Base-by-base conservation (phyloP, 2,329 filamentous ascomycete species). In the Colletotrichum limetticola region DNA sequence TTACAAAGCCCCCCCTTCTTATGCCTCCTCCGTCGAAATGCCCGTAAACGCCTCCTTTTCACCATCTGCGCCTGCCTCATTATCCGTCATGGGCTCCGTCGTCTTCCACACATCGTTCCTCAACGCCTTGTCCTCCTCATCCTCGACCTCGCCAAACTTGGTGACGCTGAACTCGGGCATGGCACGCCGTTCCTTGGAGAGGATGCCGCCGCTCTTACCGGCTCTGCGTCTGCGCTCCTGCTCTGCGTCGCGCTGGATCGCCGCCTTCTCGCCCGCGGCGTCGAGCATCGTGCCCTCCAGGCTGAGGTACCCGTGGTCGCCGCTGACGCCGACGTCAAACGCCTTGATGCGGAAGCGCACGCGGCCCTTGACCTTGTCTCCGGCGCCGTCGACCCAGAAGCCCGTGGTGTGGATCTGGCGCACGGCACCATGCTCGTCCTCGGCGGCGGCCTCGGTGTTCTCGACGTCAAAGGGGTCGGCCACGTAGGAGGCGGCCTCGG, bases 271-370 rank as follows among this genome's bases (percentile, higher is more conserved):
- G 28, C 91, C 92, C 24, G 90, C 89, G 56, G 89, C 89, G 59
- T 88, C 86, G 62, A 98, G 84, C 89, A 98, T 92, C n/a, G 94
- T 97, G 30, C 95, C 96, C 80, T 97, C 93, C 74, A 98, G 92
- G 76, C 93, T 95, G 74, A 98, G 83, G 80, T 96, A 97, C 12
- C 93, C 94, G 73, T 92, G 92, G 76, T 92, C 91, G 65, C 91
- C 91, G 75, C 93, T 94, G 59, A 91, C 89, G 32, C 92, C 93
- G 1, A 94, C 92, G 77, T 98, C 95, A 75, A 97, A 94, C 80
- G 97, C 94, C 76, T 92, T 91, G 79, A 98, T 94, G 75, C 91
- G 89, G 83, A 98, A 97, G 66, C 88, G 88, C 49, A 97, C 82
- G 78, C 89, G 90, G 14, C 93, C 93, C 68, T 90, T 89, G 68